Evolutionary conservation across 352 stramenopile species (phyloP), one percentile per base, ranked within the genome.

Genomic region (Pythium sukuiense): DNA sequence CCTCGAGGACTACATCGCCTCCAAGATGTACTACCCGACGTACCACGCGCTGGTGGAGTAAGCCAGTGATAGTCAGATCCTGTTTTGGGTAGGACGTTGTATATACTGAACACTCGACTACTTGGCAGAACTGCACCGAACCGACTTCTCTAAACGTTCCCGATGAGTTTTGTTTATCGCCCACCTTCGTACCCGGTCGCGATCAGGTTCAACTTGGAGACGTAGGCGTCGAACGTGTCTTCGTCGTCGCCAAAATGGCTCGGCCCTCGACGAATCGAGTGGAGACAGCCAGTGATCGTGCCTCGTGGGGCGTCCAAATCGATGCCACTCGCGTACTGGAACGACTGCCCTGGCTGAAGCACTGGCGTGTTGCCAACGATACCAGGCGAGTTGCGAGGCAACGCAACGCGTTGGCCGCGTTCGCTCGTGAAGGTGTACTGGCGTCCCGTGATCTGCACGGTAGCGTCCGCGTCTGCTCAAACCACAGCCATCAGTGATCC

Each of bases 1-100:
- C 62, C 76, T 98, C 11, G 84, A 97, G 65, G 78, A 81, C 35
- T 98, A 91, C 71, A 89, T 98, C 16, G 79, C 81, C 3, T 93
- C 80, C 50, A 98, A 98, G 79, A 98, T 98, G 93, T 98, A 98
- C 76, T 92, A 95, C 74, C 95, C 95, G 14, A 81, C 89, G 52
- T 98, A 98, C 77, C 90, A 98, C 57, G 82, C 93, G 59, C 72
- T 98, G 13, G 88, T 98, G 43, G 90, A 98, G 67, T 92, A 39
- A 7, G 35, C 39, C 32, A 35, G 8, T 35, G 32, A 35, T n/a
- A n/a, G n/a, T 8, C 32, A 35, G 32, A 35, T 35, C 32, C 32
- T 8, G 32, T 35, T 8, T 35, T 8, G 32, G 32, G 32, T 35
- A 35, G 32, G 32, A 13, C 12, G 12, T 14, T 41, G 35, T 16